A percentile compares a stretch with the other conserved stretches of the same genome.
These are phyloP conservation scores for Penicillium arizonense DNA, from an alignment of 495 filamentous ascomycete species.

Conservation along the genomic window DNA sequence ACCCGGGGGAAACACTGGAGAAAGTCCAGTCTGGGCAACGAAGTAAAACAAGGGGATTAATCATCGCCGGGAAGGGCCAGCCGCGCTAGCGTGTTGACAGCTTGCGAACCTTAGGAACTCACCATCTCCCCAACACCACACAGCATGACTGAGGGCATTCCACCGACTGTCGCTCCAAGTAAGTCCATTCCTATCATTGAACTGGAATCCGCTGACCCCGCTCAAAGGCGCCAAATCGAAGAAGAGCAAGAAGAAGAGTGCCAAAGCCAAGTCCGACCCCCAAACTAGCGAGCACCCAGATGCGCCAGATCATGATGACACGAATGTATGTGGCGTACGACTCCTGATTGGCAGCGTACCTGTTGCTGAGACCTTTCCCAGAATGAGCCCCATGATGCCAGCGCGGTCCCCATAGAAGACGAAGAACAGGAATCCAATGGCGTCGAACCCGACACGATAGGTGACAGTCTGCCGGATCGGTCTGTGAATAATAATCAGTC, in stretches of 20 bases:
- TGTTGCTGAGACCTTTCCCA: constrained; percentile 13
- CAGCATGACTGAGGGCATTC: constrained; percentile 38
- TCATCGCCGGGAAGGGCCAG: constrained; percentile 24
- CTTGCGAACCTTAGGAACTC: constrained; percentile 20
- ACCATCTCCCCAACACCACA: constrained; percentile 8
- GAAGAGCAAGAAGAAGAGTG: constrained; percentile 66
- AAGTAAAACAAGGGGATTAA: constrained; percentile 15
- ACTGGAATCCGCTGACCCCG: constrained; percentile 6
- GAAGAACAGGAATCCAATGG: constrained; percentile 11
- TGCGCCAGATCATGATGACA: constrained; percentile 12
- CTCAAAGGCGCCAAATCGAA: constrained; percentile 56
- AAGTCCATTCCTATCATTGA: constrained; percentile 1
- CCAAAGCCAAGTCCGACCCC: constrained; percentile 34
- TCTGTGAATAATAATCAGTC: constrained; percentile 5
- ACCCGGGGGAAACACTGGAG: too few relatives aligned
- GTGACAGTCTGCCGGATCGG: constrained; percentile 6
- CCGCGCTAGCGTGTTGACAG: constrained; percentile 45
- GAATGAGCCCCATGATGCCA: constrained; percentile 15
- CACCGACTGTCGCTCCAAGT: constrained; percentile 22
- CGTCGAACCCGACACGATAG: constrained; percentile 18
- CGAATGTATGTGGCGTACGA: constrained; percentile 8
- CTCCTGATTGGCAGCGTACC: background rate
- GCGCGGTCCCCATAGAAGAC: constrained; percentile 6
- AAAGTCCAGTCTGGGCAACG: too few relatives aligned
- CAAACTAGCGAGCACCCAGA: constrained; percentile 15